Evolutionary conservation across 495 filamentous ascomycete species (phyloP).

Genomic region (Hypoxylon cercidicola): DNA sequence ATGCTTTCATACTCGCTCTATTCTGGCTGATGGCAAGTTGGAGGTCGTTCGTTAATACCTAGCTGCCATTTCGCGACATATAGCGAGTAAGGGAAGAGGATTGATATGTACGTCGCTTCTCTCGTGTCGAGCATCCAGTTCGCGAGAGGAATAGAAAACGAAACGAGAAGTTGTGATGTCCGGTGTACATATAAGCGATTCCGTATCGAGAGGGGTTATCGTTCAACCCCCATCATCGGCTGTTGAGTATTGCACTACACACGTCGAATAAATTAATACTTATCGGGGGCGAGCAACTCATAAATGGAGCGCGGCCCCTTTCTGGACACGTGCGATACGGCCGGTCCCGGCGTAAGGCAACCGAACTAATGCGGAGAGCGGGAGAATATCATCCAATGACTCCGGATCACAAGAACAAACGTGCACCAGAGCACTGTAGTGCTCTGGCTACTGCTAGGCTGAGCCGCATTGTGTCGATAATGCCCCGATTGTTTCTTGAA

Average conservation of each 20-base stretch:
- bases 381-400: constrained; percentile 26
- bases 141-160: not conserved
- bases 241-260: not conserved
- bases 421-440: constrained; percentile 39
- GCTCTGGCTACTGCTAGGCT: constrained; percentile 23
- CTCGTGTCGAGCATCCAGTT: not conserved
- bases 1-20: not conserved
- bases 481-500: not conserved
- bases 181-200: no score
- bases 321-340: not conserved
- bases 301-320: constrained; percentile 25
- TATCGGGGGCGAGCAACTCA: not conserved
- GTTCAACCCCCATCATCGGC: not conserved
- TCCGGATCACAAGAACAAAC: constrained; percentile 29
- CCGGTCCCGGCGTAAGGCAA: constrained; percentile 31
- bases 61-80: no score
- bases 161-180: no score
- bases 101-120: not conserved
- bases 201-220: no score
- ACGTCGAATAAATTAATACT: not conserved
- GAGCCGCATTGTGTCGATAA: constrained; percentile 32
- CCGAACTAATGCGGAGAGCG: constrained; percentile 35
- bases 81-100: no score
- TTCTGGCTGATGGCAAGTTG: not conserved
- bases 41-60: no score